Percentiles rank a stretch among this genome's conserved stretches.
Conservation (phyloP, 1,284 basidiomycete species). For the Ustilago nuda region DNA sequence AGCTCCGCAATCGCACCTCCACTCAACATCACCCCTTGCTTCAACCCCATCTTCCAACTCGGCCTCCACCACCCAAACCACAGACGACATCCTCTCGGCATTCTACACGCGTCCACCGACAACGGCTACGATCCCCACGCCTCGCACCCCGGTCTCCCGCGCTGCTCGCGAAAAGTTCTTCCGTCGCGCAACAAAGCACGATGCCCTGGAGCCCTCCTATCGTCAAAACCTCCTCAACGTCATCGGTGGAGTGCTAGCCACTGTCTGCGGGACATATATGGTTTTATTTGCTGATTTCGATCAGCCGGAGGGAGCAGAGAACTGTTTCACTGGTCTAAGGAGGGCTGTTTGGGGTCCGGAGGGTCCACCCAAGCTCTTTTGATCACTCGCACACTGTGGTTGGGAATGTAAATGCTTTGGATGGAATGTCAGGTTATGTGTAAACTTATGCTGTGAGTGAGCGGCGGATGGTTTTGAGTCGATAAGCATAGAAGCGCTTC, state of each 20-base stretch:
- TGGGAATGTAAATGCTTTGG: neutral
- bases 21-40: constrained; percentile 31
- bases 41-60: neutral
- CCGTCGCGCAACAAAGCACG: constrained; percentile 35
- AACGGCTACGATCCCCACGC: neutral
- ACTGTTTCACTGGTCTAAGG: constrained; percentile 34
- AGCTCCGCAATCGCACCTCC: constrained; percentile 31
- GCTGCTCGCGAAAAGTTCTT: constrained; percentile 25
- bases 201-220: constrained; percentile 14
- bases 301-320: constrained; percentile 3
- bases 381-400: neutral
- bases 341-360: constrained; percentile 26
- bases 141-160: neutral
- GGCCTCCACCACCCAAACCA: neutral
- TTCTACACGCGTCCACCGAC: constrained; percentile 36
- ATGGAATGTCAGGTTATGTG: neutral
- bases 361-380: constrained; percentile 33
- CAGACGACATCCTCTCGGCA: constrained; percentile 19
- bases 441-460: neutral
- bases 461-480: constrained; percentile 23
- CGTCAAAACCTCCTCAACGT: constrained; percentile 37
- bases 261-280: constrained; percentile 20
- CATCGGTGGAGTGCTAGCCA: constrained; percentile 26
- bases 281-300: constrained; percentile 46
- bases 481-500: constrained; percentile 45